phyloP scores from a whole-genome alignment of 129 eudicot species.

The Arctium lappa region DNA sequence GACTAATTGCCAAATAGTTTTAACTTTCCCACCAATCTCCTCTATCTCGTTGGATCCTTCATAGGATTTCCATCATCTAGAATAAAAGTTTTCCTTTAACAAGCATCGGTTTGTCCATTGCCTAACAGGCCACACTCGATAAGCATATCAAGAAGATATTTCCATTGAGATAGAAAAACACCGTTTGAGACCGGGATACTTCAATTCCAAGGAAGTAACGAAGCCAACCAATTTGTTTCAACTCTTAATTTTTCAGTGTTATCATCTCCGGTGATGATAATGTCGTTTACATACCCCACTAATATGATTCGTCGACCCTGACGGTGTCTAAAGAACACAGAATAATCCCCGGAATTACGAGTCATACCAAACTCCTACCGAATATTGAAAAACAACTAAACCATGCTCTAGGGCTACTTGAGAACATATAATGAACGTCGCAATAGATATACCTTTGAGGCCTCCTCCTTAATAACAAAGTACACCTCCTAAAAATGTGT shows the following conservation, averaged over 20 bases:
- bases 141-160: not conserved
- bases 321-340: not conserved
- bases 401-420: not conserved
- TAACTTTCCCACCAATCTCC: no score
- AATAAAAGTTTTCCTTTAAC: no score
- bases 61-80: no score
- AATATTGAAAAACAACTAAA: not conserved
- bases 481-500: not conserved
- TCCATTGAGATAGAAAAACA: not conserved
- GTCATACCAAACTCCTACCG: not conserved
- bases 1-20: no score
- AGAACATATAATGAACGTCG: not conserved
- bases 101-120: no score
- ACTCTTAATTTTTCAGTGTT: not conserved
- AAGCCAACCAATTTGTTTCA: not conserved
- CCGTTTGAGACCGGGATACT: not conserved
- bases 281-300: no score
- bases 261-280: not conserved
- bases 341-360: not conserved
- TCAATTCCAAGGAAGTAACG: not conserved
- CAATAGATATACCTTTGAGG: not conserved
- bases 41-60: no score
- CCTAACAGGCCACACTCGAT: not conserved
- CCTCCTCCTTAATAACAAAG: not conserved
- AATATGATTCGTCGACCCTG: no score